These are phyloP conservation scores for Gossypium schwendimanii DNA, from an alignment of 441 rosid species.

Conservation along the genomic window DNA sequence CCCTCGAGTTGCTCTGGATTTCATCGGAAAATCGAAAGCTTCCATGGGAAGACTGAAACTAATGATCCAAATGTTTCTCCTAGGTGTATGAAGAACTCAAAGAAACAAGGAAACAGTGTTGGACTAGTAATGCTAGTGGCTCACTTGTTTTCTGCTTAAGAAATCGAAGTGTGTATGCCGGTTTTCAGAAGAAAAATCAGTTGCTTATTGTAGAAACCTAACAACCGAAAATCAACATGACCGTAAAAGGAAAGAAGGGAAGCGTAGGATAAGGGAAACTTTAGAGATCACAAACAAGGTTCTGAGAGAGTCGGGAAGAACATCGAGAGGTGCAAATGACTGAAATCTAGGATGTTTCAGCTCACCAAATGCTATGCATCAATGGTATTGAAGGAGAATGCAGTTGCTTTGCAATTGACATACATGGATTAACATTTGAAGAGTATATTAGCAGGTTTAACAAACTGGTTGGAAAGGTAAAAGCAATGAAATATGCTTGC, in stretches of 20 bases:
- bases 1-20: background rate
- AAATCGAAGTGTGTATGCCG: background rate
- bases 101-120: background rate
- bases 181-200: conserved; percentile 7
- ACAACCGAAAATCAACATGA: too few relatives aligned
- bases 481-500: too few relatives aligned
- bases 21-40: background rate
- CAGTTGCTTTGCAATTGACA: background rate
- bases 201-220: background rate
- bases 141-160: background rate
- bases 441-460: too few relatives aligned
- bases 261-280: too few relatives aligned
- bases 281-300: background rate
- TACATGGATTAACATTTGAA: too few relatives aligned
- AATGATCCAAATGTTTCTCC: conserved; percentile 6
- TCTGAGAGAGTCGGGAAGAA: background rate
- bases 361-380: background rate
- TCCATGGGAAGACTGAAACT: background rate
- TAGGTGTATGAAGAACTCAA: background rate
- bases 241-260: background rate
- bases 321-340: background rate
- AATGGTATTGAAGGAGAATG: background rate
- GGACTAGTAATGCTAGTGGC: background rate
- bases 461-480: too few relatives aligned
- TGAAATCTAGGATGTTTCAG: background rate